Conservation (phyloP, 371 early-diverging fungal species). For the Haplosporangium sp. region DNA sequence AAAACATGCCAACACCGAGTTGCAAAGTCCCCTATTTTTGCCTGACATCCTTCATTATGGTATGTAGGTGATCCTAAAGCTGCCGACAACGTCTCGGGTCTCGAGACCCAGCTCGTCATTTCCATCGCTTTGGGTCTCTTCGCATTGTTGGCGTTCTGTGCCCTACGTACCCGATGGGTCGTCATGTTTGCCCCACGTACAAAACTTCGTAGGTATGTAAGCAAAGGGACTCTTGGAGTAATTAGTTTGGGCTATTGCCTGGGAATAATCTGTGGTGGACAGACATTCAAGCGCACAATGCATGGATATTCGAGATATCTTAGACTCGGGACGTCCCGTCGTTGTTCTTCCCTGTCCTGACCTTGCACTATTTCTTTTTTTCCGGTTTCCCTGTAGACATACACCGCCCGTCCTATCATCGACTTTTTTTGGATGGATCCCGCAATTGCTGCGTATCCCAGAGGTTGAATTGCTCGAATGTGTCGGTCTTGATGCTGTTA, state of each 20-base stretch:
- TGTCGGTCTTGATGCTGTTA: constrained; percentile 71
- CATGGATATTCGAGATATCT: too few relatives aligned
- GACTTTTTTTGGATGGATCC: constrained; percentile 73
- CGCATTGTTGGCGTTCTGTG: constrained; percentile 64
- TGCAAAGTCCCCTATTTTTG: too few relatives aligned
- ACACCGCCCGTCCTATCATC: constrained; percentile 64
- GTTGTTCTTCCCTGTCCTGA: too few relatives aligned
- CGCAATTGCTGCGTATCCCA: constrained; percentile 60
- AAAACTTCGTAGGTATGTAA: constrained; percentile 64
- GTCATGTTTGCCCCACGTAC: constrained; percentile 71
- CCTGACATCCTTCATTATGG: background rate
- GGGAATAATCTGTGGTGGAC: too few relatives aligned
- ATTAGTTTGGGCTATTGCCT: constrained; percentile 19
- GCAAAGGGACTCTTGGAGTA: too few relatives aligned
- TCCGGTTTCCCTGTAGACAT: constrained; percentile 56
- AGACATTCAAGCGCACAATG: background rate
- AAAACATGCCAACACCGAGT: background rate
- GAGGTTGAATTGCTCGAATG: constrained; percentile 60
- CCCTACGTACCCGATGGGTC: constrained; percentile 64
- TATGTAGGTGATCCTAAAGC: constrained; percentile 50
- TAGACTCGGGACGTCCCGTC: too few relatives aligned
- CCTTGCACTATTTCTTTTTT: background rate
- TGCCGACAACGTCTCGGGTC: constrained; percentile 32
- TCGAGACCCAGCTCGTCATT: constrained; percentile 61
- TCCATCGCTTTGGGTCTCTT: constrained; percentile 58